Percentiles rank a stretch among this genome's conserved stretches.
Conservation (phyloP, 164 flowering plant genomes). For the Chimonanthus salicifolius region DNA sequence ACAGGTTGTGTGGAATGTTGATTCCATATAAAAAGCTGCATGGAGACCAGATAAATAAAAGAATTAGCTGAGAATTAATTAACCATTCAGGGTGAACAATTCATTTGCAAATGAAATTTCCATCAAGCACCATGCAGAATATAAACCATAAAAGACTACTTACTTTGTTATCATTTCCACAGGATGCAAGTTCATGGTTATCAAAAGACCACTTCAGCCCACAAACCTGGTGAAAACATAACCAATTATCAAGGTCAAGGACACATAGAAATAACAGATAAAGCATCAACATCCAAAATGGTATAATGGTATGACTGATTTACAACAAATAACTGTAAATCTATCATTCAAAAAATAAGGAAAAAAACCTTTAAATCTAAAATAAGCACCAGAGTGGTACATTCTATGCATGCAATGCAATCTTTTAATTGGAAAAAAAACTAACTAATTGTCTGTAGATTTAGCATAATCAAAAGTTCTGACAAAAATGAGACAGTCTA, state of each 20-base stretch:
- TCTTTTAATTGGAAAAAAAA: too few relatives aligned
- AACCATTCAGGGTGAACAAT: background rate
- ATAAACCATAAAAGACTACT: conserved; percentile 14
- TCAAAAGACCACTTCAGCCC: conserved; percentile 99
- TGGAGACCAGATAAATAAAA: background rate
- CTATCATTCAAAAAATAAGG: too few relatives aligned
- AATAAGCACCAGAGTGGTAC: too few relatives aligned
- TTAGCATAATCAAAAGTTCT: too few relatives aligned
- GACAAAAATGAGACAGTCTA: too few relatives aligned
- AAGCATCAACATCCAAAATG: background rate
- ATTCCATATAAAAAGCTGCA: conserved; percentile 97
- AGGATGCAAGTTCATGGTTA: conserved; percentile 94
- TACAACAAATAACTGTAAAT: too few relatives aligned
- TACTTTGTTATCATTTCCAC: conserved; percentile 94
- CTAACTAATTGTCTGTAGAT: too few relatives aligned
- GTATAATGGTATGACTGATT: too few relatives aligned
- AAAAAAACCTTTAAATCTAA: too few relatives aligned
- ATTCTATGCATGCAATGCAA: too few relatives aligned
- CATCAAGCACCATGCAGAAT: background rate
- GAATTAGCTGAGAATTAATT: background rate
- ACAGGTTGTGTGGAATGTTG: conserved; percentile 89
- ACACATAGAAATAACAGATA: background rate
- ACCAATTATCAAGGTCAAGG: conserved; percentile 1
- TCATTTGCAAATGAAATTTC: background rate
- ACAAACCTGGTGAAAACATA: conserved; percentile 54